Evolutionary conservation across 148 eudicot species (phyloP).

Genomic region (Diospyros kaki): DNA sequence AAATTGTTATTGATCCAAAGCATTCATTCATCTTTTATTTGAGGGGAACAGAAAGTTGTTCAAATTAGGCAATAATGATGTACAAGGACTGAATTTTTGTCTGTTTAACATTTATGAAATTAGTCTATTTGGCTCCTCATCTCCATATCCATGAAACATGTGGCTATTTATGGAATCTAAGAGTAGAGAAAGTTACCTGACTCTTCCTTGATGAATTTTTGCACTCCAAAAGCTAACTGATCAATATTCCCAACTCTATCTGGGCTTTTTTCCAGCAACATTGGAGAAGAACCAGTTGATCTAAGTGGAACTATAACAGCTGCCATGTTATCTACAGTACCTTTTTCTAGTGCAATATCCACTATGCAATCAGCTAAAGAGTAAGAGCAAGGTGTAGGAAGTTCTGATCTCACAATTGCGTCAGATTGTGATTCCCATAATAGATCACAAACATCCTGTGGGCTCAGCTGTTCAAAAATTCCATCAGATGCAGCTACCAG

Average conservation of each 20-base stretch:
- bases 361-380: constrained; percentile 82
- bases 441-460: constrained; percentile 87
- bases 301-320: constrained; percentile 73
- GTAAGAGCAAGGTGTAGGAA: constrained; percentile 49
- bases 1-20: too few relatives aligned
- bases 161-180: not conserved
- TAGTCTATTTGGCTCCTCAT: not conserved
- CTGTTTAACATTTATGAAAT: not conserved
- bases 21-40: too few relatives aligned
- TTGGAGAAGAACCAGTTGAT: constrained; percentile 28
- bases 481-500: constrained; percentile 95
- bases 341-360: constrained; percentile 63
- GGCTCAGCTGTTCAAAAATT: constrained; percentile 69
- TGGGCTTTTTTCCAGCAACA: constrained; percentile 19
- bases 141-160: not conserved
- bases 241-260: constrained; percentile 18
- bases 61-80: too few relatives aligned
- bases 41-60: too few relatives aligned
- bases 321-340: constrained; percentile 84
- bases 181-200: constrained; percentile 30
- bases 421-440: constrained; percentile 62
- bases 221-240: constrained; percentile 26
- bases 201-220: constrained; percentile 24
- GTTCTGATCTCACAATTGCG: constrained; percentile 34
- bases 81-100: not conserved